Evolutionary conservation across 306 rosid genomes (phyloP).

Genomic region (Cucurbita moschata): DNA sequence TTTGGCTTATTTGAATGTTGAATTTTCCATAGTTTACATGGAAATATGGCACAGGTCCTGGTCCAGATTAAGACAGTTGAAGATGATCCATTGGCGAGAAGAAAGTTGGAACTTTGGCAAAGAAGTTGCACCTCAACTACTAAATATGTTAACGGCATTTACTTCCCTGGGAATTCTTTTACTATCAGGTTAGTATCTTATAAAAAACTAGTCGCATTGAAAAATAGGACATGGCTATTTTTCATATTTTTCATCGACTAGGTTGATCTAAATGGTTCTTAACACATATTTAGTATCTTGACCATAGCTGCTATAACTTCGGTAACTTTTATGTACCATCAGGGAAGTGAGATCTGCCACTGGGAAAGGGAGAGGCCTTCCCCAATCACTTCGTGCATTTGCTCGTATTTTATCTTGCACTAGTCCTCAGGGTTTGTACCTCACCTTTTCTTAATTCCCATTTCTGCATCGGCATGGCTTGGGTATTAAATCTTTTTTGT

Average conservation of each 20-base stretch:
- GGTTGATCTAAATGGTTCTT: background rate
- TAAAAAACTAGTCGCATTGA: background rate
- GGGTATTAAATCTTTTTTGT: conserved; percentile 3
- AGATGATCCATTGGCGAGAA: conserved; percentile 32
- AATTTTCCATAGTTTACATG: background rate
- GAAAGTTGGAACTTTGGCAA: conserved; percentile 49
- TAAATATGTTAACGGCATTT: conserved; percentile 16
- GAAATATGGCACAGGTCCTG: conserved; percentile 29
- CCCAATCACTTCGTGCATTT: conserved; percentile 68
- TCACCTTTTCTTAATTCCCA: background rate
- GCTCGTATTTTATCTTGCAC: conserved; percentile 51
- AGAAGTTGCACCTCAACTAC: conserved; percentile 23
- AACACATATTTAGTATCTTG: background rate
- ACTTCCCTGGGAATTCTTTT: conserved; percentile 36
- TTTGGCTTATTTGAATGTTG: background rate
- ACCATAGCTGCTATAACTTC: background rate
- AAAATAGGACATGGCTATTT: background rate
- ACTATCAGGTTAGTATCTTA: conserved; percentile 41
- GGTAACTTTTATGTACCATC: conserved; percentile 9
- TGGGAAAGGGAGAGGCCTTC: conserved; percentile 63
- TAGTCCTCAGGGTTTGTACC: conserved; percentile 28
- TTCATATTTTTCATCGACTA: too few relatives aligned
- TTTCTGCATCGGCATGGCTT: background rate
- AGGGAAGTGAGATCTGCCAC: conserved; percentile 49
- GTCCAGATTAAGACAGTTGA: conserved; percentile 32